Base-by-base conservation (phyloP, 768 basidiomycete genomes). In the Sistotremastrum niveocremeum region DNA sequence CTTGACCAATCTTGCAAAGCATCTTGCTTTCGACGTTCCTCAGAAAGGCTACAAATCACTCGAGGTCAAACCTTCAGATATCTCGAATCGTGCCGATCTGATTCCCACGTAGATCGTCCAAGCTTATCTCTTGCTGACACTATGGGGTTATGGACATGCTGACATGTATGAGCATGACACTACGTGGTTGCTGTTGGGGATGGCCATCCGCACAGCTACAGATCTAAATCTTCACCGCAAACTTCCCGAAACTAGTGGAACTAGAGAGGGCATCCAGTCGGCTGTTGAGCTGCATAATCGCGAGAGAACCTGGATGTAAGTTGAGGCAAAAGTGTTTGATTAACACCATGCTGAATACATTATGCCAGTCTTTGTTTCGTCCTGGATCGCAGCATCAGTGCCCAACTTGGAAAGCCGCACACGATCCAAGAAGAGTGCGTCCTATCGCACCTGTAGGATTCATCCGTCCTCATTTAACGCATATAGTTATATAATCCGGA, bases 221-320 rank as follows among this genome's bases (percentile, higher is more conserved):
- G 71, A 73, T 51, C 57, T 73, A 8, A 72, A 72, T 52, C 56
- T 73, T 33, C 68, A 71, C 47, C 62, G 69, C 29, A 71, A 70
- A 48, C 63, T 51, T 40, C 47, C 54, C 3, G 20, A 20, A 20
- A 20, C 20, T 42, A 50, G 49, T 29, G 63, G 66, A 37, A 58
- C 64, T 1, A 62, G 65, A 33, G 68, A 69, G 44, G 66, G 59
- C 20, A 50, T 50, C 33, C 56, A 57, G 31, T 53, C 59, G 37
- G 65, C 59, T 57, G 52, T 43, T 42, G 60, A 71, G 59, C 62
- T 70, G 9, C 56, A 65, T 46, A 73, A 72, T 47, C 62, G 71
- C 29, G 70, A 73, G 52, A 44, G 71, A 38, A 62, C 65, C 4
- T 73, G 70, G 70, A 43, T 71, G 43, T 63, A 62, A 39, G 62